phyloP scores from a whole-genome alignment of 2,329 filamentous ascomycete genomes.

The Emydomyces testavorans region DNA sequence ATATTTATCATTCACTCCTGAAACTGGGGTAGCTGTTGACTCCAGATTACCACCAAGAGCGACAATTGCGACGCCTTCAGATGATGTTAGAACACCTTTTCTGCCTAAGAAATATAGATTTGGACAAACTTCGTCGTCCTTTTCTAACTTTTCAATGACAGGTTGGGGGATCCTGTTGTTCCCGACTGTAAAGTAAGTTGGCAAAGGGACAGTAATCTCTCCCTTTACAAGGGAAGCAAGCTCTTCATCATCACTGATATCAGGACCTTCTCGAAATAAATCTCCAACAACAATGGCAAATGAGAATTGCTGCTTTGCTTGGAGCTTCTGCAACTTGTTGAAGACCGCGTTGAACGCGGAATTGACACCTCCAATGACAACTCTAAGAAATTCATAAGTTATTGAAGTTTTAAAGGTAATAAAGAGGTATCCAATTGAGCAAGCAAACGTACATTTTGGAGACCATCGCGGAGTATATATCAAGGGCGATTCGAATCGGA shows the following conservation, averaged over 20 bases:
- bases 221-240: conserved; percentile 58
- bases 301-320: conserved; percentile 77
- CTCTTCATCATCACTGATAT: conserved; percentile 44
- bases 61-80: conserved; percentile 80
- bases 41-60: conserved; percentile 62
- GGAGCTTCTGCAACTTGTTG: conserved; percentile 65
- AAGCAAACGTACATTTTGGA: conserved; percentile 44
- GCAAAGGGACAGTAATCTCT: conserved; percentile 61
- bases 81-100: conserved; percentile 75
- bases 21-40: conserved; percentile 37
- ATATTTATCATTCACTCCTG: conserved; percentile 50
- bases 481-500: background rate
- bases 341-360: conserved; percentile 67
- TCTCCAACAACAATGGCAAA: conserved; percentile 78
- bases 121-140: conserved; percentile 64
- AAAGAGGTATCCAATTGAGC: background rate
- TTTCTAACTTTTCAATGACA: conserved; percentile 62
- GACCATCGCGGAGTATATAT: conserved; percentile 37
- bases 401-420: background rate
- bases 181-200: conserved; percentile 84
- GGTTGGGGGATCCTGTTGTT: conserved; percentile 56
- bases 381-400: conserved; percentile 24
- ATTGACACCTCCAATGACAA: conserved; percentile 73
- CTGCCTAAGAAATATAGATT: conserved; percentile 87
- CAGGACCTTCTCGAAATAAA: conserved; percentile 52